These are phyloP conservation scores for Amphirosellinia nigrospora DNA, from an alignment of 495 filamentous ascomycete species.

Conservation along the genomic window DNA sequence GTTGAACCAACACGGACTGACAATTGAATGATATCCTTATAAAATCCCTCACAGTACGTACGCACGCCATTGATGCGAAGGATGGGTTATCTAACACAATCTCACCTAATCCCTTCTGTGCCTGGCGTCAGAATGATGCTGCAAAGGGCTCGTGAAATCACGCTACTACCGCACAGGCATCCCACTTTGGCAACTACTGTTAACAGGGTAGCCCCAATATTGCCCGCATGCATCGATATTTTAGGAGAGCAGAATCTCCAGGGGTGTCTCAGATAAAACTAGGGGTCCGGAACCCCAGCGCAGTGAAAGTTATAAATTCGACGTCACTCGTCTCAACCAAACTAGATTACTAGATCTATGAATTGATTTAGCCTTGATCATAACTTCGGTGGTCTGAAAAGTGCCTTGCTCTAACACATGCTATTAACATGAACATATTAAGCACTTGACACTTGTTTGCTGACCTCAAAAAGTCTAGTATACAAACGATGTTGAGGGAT, in stretches of 20 bases:
- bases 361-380: neutral
- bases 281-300: neutral
- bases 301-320: neutral
- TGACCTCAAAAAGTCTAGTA: neutral
- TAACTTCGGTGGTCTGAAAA: neutral
- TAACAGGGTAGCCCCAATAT: neutral
- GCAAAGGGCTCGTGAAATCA: constrained; percentile 2
- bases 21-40: neutral
- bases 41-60: neutral
- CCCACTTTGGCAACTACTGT: neutral
- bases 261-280: neutral
- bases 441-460: neutral
- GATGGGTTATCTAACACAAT: constrained; percentile 1
- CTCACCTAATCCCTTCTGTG: neutral
- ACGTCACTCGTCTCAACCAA: neutral
- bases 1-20: neutral
- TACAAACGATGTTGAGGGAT: neutral
- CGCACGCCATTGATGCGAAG: neutral
- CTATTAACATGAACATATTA: neutral
- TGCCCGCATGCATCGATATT: neutral
- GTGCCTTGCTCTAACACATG: neutral
- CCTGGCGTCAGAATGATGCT: constrained; percentile 2
- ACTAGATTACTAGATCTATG: neutral
- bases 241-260: neutral
- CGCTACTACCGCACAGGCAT: neutral